Conservation (phyloP, 1,284 basidiomycete genomes). For the Puccinia coronata region DNA sequence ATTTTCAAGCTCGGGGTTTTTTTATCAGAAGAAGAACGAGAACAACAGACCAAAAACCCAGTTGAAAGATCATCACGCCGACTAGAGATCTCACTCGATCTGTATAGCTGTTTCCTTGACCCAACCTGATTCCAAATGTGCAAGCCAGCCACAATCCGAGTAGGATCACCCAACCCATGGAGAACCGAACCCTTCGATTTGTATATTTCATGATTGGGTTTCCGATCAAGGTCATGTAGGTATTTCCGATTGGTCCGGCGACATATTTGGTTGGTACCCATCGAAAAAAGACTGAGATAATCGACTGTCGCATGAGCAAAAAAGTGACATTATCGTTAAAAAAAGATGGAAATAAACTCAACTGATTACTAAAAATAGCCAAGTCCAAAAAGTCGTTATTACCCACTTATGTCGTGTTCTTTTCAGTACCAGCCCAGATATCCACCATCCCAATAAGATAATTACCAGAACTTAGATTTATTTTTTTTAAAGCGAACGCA, state of each 20-base stretch:
- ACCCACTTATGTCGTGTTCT: conserved; percentile 46
- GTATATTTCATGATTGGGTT: conserved; percentile 12
- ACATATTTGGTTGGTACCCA: conserved; percentile 33
- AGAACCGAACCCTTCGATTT: conserved; percentile 3
- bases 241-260: not conserved
- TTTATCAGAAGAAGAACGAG: conserved; percentile 66
- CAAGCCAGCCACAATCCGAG: conserved; percentile 75
- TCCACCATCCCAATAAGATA: conserved; percentile 35
- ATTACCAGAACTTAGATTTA: conserved; percentile 23
- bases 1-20: not conserved
- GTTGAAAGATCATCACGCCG: conserved; percentile 75
- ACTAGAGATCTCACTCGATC: conserved; percentile 78
- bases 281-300: not conserved
- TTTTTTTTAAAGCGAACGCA: not conserved
- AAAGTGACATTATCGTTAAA: not conserved
- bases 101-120: conserved; percentile 67
- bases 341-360: not conserved
- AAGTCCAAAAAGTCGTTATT: conserved; percentile 45
- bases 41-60: conserved; percentile 64
- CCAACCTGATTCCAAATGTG: conserved; percentile 72
- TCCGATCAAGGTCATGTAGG: conserved; percentile 5
- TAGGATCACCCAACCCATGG: conserved; percentile 62
- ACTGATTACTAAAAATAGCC: conserved; percentile 31
- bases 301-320: not conserved
- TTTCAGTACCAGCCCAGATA: conserved; percentile 24